These are phyloP conservation scores for Diaporthe sp. DNA, from an alignment of 2,329 filamentous ascomycete species.

Conservation along the genomic window DNA sequence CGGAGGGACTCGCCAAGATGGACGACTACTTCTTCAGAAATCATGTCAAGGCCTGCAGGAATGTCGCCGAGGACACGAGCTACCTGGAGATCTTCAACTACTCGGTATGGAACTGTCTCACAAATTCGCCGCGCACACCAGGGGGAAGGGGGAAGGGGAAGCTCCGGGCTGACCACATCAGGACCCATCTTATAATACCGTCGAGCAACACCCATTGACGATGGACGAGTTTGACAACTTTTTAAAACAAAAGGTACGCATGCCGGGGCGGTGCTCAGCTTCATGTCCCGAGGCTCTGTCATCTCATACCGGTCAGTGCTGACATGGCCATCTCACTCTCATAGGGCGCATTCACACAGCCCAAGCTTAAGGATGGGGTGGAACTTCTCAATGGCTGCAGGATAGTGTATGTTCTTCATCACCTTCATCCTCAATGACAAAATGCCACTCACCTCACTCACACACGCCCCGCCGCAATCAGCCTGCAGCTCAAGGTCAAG, in stretches of 20 bases:
- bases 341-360: slow-evolving; percentile 68
- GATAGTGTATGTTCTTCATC: slow-evolving; percentile 62
- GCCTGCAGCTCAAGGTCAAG: slow-evolving; percentile 69
- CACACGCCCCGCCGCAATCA: slow-evolving; percentile 46
- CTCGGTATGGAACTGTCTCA: slow-evolving; percentile 58
- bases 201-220: slow-evolving; percentile 66
- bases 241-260: slow-evolving; percentile 60
- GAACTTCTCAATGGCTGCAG: slow-evolving; percentile 66
- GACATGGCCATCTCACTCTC: slow-evolving; percentile 33
- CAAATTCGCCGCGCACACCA: background rate
- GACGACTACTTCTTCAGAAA: slow-evolving; percentile 71
- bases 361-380: slow-evolving; percentile 58
- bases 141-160: too few species aligned
- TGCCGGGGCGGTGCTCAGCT: background rate
- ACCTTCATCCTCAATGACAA: too few species aligned
- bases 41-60: slow-evolving; percentile 62
- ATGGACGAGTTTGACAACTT: slow-evolving; percentile 72
- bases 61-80: slow-evolving; percentile 65
- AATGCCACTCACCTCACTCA: background rate
- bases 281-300: background rate
- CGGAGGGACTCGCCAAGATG: slow-evolving; percentile 54
- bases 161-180: slow-evolving; percentile 46
- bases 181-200: slow-evolving; percentile 64
- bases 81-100: slow-evolving; percentile 74
- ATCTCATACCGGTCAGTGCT: slow-evolving; percentile 25